Evolutionary conservation across 139 green algal genomes (phyloP), one percentile per base, ranked within the genome.

Genomic region (Nannochloris sp.): DNA sequence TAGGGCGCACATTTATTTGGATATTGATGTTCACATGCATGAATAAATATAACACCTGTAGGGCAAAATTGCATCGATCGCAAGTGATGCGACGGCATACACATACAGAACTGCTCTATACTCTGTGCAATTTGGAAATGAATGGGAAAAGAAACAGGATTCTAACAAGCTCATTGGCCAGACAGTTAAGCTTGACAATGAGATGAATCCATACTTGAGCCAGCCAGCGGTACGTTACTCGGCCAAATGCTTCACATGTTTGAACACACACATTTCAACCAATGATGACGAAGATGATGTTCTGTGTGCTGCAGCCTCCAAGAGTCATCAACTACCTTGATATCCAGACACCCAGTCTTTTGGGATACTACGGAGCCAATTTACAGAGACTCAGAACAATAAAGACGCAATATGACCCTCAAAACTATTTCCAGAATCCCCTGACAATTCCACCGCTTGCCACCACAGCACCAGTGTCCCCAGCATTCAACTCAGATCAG

Each of bases 281-380:
- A 29, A 29, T 29, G 27, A 29, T 29, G 25, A 27, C 25, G 5
- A 24, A n/a, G n/a, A 37, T 9, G 7, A 37, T 4, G 7, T 40
- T 40, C 0, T 12, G 8, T 40, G 34, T 11, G 8, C 8, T 58
- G 21, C 8, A 34, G 19, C 50, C 50, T 14, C 50, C 50, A n/a
- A 34, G 21, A 58, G 19, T 37, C 15, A 58, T 58, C 23, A 58
- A 58, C 10, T 58, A 58, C 16, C 23, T 58, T 9, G 50, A 58
- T 34, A 21, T 53, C 16, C 18, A 19, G 7, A 34, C 21, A 8
- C 50, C 19, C 18, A 58, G 25, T 8, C 19, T 34, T 31, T 9
- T 29, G 16, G 23, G 50, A 37, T 58, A 58, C 6, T 58, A 58
- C 7, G 50, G 50, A 18, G 12, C 12, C 12, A 34, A 29, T 27